A percentile compares a stretch with the other conserved stretches of the same genome.
Evolutionary conservation across 768 basidiomycete species (phyloP).

Genomic region (Ephemerocybe angulata): DNA sequence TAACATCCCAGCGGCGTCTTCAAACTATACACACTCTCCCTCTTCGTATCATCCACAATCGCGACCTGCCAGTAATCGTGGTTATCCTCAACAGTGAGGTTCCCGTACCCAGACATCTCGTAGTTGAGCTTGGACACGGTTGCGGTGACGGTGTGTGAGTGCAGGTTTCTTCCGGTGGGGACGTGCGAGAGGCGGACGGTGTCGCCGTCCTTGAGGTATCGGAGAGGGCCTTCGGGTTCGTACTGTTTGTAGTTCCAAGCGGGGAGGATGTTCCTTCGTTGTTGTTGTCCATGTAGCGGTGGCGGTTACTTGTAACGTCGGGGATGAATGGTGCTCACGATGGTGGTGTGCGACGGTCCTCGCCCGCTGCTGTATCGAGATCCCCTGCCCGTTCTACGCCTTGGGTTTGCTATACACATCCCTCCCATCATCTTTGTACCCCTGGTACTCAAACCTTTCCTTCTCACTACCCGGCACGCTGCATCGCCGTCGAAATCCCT

Average conservation of each 20-base stretch:
- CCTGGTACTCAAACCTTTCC: constrained; percentile 25
- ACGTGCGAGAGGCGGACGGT: constrained; percentile 79
- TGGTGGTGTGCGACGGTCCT: constrained; percentile 56
- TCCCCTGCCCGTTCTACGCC: constrained; percentile 29
- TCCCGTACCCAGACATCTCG: constrained; percentile 94
- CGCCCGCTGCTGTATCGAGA: constrained; percentile 64
- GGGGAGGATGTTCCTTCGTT: constrained; percentile 83
- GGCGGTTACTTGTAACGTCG: constrained; percentile 72
- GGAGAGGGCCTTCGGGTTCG: constrained; percentile 60
- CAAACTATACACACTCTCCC: constrained; percentile 56
- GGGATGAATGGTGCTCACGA: constrained; percentile 39
- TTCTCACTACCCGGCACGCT: constrained; percentile 17
- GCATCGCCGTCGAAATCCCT: constrained; percentile 33
- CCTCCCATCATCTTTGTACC: constrained; percentile 47
- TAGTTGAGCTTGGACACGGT: constrained; percentile 85
- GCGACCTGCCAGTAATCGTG: constrained; percentile 93
- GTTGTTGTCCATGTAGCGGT: constrained; percentile 99
- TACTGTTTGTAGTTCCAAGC: constrained; percentile 72
- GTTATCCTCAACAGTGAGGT: constrained; percentile 78
- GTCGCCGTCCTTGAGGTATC: constrained; percentile 66
- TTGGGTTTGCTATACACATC: constrained; percentile 50
- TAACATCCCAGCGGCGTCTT: constrained; percentile 83
- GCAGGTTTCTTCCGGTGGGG: constrained; percentile 84
- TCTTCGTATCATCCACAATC: constrained; percentile 84
- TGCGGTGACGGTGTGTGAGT: constrained; percentile 85